Evolutionary conservation across 139 green algal genomes (phyloP).

Genomic region (Gonium pectorale): DNA sequence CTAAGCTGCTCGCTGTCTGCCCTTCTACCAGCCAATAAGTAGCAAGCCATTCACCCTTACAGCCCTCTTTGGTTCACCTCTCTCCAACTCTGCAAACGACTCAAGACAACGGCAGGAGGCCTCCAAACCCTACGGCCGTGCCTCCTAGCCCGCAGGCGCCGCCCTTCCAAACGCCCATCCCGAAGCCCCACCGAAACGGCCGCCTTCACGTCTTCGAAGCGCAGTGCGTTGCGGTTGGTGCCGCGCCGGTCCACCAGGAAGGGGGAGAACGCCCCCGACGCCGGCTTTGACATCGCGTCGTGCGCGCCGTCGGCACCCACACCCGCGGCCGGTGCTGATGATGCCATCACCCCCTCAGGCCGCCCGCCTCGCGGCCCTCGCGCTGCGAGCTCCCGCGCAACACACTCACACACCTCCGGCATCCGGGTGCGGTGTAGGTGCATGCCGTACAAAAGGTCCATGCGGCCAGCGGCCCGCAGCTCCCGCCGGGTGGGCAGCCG

Average conservation of each 20-base stretch:
- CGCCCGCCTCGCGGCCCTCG: neutral
- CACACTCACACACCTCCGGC: neutral
- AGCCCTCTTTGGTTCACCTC: neutral
- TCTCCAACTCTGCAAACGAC: neutral
- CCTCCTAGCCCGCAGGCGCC: neutral
- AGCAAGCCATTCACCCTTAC: neutral
- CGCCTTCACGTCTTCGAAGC: neutral
- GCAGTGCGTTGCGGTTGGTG: slow-evolving; percentile 27
- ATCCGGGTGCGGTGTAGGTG: neutral
- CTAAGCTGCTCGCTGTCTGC: neutral
- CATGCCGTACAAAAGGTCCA: slow-evolving; percentile 3
- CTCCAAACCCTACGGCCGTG: neutral
- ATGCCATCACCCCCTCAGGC: too few relatives aligned
- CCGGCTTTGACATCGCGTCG: too few relatives aligned
- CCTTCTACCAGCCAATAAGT: neutral
- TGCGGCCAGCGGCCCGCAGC: neutral
- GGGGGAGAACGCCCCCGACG: too few relatives aligned
- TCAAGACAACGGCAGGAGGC: neutral
- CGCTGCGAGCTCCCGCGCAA: neutral
- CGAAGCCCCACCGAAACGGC: neutral
- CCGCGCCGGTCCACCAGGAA: neutral
- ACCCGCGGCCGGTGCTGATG: too few relatives aligned
- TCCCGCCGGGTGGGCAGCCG: neutral
- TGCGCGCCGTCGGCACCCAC: too few relatives aligned
- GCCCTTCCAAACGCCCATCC: neutral